Evolutionary conservation across 2,329 filamentous ascomycete species (phyloP), one percentile per base, ranked within the genome.

Genomic region (Trichoderma brevicompactum): DNA sequence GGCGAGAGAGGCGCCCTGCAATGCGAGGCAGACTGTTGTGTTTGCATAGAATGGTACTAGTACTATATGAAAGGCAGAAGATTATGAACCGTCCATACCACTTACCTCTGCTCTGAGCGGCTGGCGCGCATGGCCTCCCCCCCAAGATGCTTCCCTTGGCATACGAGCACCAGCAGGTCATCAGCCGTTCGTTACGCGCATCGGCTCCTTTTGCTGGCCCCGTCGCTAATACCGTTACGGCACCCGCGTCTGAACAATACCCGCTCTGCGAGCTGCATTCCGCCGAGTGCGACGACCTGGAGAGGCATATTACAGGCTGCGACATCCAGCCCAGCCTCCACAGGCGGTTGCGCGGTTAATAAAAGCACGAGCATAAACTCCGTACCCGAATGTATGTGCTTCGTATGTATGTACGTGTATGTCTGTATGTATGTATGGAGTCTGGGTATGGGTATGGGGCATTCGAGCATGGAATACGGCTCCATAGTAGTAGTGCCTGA

Each of bases 191-290:
- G 28, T 34, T 28, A 46, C 49, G 49, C 49, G 40, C 59, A 46
- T 63, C 49, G 49, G 59, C 41, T 44, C 38, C 17, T 17, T 46
- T 63, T 32, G n/a, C 28, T 5, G 38, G 7, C 7, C 15, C 48
- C 32, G 32, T 38, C n/a, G 38, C 32, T 49, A 46, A 58, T 36
- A 17, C 48, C 38, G 19, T 61, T 52, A 13, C 38, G 38, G 48
- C 19, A 32, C 38, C 59, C 38, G 38, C 56, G 48, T 15, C 41
- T 36, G 36, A 12, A 41, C 48, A 23, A 44, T 53, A 62, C 38
- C 58, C 58, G 58, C 36, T 43, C 36, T 52, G 36, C 58, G 32
- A 50, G 58, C 36, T 62, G 59, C 48, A 34, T 62, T 53, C 28
- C 28, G 48, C 48, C 48, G 59, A 62, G 48, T 17, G 36, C 48